These are phyloP conservation scores for Linum tenue DNA, from an alignment of 345 rosid genomes.

Conservation along the genomic window DNA sequence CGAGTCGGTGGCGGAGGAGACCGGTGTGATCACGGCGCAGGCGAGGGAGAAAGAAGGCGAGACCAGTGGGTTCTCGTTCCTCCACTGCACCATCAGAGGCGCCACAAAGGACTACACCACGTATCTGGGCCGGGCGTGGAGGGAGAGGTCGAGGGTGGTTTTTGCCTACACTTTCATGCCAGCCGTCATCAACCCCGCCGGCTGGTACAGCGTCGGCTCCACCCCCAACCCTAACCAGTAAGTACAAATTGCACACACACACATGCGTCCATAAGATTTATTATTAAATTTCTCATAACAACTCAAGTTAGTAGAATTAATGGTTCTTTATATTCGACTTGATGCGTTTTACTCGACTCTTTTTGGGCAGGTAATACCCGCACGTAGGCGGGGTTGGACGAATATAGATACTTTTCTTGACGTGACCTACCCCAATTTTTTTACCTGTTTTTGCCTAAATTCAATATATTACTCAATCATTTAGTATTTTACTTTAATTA, in stretches of 20 bases:
- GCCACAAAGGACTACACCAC: constrained; percentile 12
- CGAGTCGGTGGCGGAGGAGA: constrained; percentile 26
- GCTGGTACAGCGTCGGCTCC: constrained; percentile 15
- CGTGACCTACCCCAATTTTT: too few species aligned
- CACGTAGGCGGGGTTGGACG: too few species aligned
- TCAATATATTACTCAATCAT: too few species aligned
- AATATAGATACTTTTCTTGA: too few species aligned
- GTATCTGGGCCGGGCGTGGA: constrained; percentile 29
- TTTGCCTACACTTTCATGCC: constrained; percentile 28
- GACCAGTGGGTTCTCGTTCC: constrained; percentile 32
- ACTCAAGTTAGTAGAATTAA: background rate
- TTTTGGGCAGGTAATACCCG: too few species aligned
- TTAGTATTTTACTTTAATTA: too few species aligned
- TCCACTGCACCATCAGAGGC: constrained; percentile 27
- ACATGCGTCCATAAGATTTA: background rate
- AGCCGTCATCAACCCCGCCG: constrained; percentile 13
- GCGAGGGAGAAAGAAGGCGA: constrained; percentile 15
- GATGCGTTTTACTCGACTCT: too few species aligned
- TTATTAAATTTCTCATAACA: constrained; percentile 7
- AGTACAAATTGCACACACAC: background rate
- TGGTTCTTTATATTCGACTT: too few species aligned
- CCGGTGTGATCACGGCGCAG: constrained; percentile 44
- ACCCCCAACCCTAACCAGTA: constrained; percentile 9
- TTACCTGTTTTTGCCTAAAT: too few species aligned
- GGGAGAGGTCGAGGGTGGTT: constrained; percentile 20